These are phyloP conservation scores for Acer yangbiense DNA, from an alignment of 345 rosid genomes.

Conservation along the genomic window DNA sequence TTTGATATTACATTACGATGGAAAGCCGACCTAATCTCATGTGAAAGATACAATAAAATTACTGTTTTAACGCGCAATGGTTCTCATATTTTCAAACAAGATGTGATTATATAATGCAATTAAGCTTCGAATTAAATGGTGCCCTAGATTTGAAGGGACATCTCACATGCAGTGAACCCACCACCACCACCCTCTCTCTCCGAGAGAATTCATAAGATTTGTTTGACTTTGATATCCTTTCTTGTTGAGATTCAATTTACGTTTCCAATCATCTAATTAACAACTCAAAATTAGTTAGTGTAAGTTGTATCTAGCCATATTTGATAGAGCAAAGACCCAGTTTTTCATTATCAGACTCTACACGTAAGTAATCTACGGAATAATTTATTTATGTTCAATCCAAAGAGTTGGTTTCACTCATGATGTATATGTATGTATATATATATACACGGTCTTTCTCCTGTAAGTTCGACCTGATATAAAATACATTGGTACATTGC, in stretches of 20 bases:
- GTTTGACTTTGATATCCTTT: not conserved
- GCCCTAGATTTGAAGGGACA: slow-evolving; percentile 21
- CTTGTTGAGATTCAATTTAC: not conserved
- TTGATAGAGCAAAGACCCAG: not conserved
- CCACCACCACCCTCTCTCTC: slow-evolving; percentile 9
- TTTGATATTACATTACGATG: no score
- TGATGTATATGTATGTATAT: not conserved
- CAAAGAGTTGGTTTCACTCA: not conserved
- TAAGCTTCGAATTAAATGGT: slow-evolving; percentile 4
- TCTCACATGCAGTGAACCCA: slow-evolving; percentile 29
- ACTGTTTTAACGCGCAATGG: slow-evolving; percentile 11
- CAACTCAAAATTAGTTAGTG: not conserved
- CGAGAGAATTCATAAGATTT: no score
- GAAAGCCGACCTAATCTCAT: slow-evolving; percentile 15
- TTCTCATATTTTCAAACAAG: slow-evolving; percentile 11
- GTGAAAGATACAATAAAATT: slow-evolving; percentile 22
- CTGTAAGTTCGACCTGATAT: no score
- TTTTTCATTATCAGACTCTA: not conserved
- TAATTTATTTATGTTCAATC: not conserved
- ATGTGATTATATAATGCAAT: not conserved
- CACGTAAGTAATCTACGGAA: not conserved
- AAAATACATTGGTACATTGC: no score
- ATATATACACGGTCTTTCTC: no score
- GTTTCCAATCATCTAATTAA: not conserved
- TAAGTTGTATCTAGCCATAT: not conserved